Base-by-base conservation (phyloP, 2,329 filamentous ascomycete genomes). In the Xylaria sp. region DNA sequence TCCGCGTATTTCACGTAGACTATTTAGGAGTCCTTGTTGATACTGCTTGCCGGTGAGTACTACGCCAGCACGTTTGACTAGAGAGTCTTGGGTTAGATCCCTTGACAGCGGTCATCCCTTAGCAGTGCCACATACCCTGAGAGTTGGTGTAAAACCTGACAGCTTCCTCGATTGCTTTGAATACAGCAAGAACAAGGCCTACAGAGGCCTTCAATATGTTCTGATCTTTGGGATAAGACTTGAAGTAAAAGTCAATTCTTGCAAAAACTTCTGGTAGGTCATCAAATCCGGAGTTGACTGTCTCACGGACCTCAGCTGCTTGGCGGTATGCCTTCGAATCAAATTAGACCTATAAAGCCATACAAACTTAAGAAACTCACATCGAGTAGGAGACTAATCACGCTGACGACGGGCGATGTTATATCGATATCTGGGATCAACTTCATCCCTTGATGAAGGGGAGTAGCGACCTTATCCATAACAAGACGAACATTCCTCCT, bases 231-330 rank as follows among this genome's bases (percentile, higher is more conserved):
- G 60, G 60, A 55, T 53, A 63, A 1, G 36, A 43, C 36, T 45
- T 43, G n/a, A 63, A n/a, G n/a, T 62, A 50, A n/a, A 66, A 66
- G 20, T 66, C 64, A 18, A 63, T 57, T 9, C 18, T 34, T 28
- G 13, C 39, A 32, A 66, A 66, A 7, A 50, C 60, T n/a, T 66
- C 64, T 23, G 64, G 64, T 13, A 66, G n/a, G 18, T 66, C 50
- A 25, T 66, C 64, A 32, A 66, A 66, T 3, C 48, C 64, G 15
- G 64, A 63, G 23, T 56, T 48, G 12, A 66, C 50, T 20, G 58
- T 57, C n/a, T 63, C 64, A 1, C 64, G 59, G 5, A 63, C 64
- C 20, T 59, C 28, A 7, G 64, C 48, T 34, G 59, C 59, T 41
- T 66, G 64, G 10, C 52, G 41, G 52, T 66, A 66, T 48, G 64